Evolutionary conservation across 257 asterid genomes (phyloP), one percentile per base, ranked within the genome.

Genomic region (Solanum chmielewskii): DNA sequence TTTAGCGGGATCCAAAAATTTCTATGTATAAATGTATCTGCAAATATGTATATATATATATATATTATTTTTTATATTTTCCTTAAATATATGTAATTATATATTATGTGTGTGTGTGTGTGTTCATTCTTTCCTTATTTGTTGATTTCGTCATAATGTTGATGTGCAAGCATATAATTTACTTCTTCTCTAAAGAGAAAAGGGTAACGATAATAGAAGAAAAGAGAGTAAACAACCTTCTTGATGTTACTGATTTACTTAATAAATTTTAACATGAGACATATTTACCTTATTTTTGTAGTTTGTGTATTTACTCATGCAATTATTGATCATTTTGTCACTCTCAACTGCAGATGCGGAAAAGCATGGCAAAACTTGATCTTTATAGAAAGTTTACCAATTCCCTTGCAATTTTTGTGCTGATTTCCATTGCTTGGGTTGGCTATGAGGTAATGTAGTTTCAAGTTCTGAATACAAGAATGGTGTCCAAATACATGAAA

Each of bases 391-490:
- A 89, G 84, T 89, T 91, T 88, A 86, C 92, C 35, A 92, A 92
- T 87, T 82, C 91, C 75, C 92, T 90, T 42, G 92, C 93, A 82
- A 75, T 89, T 71, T 92, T 87, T 83, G 92, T 92, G 86, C 90
- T 92, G 87, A 85, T 92, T 59, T 89, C 92, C 83, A 88, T 91
- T 81, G 91, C 93, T 84, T 91, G 93, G 93, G 90, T 90, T 88
- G 92, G 93, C 83, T 90, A 84, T 70, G 93, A 91, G 92, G 93
- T 91, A 91, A 88, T 66, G 20, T 76, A 29, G 15, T 81, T 80
- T 81, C 69, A 47, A 81, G 42, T 81, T 81, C 69, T 81, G 44
- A 49, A 49, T 81, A 45, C 15, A 25, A 25, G 25, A 81, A 49
- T 16, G 45, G 45, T 45, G 37, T 27, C 70, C 49, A 70, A 78